Percentiles rank a stretch among this genome's conserved stretches.
These are phyloP conservation scores for Auricularia auricula-judae DNA, from an alignment of 768 basidiomycete species.

Conservation along the genomic window DNA sequence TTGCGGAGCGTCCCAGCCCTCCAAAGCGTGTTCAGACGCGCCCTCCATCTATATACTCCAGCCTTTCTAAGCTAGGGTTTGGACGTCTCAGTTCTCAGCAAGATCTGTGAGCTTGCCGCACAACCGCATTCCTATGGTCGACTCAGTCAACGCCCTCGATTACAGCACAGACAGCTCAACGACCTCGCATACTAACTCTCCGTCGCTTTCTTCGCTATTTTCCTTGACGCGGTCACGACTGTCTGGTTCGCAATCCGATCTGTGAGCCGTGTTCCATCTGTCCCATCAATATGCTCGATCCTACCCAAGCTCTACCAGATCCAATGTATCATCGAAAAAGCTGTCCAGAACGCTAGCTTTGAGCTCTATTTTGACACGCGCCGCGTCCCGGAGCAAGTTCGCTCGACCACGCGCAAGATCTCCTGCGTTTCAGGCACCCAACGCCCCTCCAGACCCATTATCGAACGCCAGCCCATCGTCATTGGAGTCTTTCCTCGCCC, in stretches of 20 bases:
- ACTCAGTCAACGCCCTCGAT: not conserved
- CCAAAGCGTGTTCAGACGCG: too few relatives aligned
- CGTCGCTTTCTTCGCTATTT: not conserved
- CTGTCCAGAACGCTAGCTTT: not conserved
- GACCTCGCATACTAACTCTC: not conserved
- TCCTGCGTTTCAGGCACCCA: not conserved
- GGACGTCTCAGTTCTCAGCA: not conserved
- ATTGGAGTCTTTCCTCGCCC: not conserved
- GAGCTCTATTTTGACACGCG: not conserved
- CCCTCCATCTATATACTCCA: not conserved
- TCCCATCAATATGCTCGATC: too few relatives aligned
- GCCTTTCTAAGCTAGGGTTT: not conserved
- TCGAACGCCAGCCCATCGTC: not conserved
- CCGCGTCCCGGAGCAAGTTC: not conserved
- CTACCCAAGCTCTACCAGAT: too few relatives aligned
- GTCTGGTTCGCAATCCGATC: not conserved
- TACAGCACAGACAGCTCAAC: not conserved
- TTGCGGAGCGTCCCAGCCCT: slow-evolving; percentile 28
- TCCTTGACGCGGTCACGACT: not conserved
- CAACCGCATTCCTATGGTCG: not conserved
- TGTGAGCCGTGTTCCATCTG: not conserved
- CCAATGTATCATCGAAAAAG: too few relatives aligned
- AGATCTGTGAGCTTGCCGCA: too few relatives aligned
- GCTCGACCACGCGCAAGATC: not conserved
- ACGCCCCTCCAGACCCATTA: not conserved